Evolutionary conservation across 2,329 filamentous ascomycete species (phyloP).

Genomic region (Fusarium nodosum): DNA sequence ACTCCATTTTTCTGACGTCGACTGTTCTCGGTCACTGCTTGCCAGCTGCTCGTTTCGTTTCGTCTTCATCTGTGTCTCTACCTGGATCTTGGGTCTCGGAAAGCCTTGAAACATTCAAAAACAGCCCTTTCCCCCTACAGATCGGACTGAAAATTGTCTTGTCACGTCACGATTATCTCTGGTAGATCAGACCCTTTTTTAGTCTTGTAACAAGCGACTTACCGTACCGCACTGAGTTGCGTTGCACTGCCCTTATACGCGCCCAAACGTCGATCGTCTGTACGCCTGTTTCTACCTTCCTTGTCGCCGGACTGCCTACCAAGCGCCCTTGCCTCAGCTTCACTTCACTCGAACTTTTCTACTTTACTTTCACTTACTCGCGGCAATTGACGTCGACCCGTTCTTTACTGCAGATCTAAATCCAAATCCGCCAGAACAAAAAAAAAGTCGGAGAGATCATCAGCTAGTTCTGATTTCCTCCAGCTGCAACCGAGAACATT

Average conservation of each 20-base stretch:
- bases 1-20: slow-evolving; percentile 17
- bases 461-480: slow-evolving; percentile 39
- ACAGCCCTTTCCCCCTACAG: slow-evolving; percentile 19
- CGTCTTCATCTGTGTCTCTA: slow-evolving; percentile 30
- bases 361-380: slow-evolving; percentile 14
- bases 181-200: slow-evolving; percentile 31
- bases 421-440: slow-evolving; percentile 14
- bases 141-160: neutral
- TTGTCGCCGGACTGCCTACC: slow-evolving; percentile 12
- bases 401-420: slow-evolving; percentile 35
- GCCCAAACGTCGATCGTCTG: slow-evolving; percentile 43
- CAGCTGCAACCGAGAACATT: slow-evolving; percentile 26
- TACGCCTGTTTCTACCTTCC: slow-evolving; percentile 23
- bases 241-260: slow-evolving; percentile 16
- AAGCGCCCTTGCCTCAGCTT: slow-evolving; percentile 23
- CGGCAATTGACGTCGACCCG: slow-evolving; percentile 29
- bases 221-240: slow-evolving; percentile 14
- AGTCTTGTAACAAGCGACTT: slow-evolving; percentile 38
- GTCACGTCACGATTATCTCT: slow-evolving; percentile 20
- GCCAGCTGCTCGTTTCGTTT: slow-evolving; percentile 10
- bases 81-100: slow-evolving; percentile 20
- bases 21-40: slow-evolving; percentile 26
- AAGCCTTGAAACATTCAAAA: slow-evolving; percentile 42
- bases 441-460: slow-evolving; percentile 18
- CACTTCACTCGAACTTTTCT: neutral